phyloP scores from a whole-genome alignment of 1,284 basidiomycete species.

The Cryptococcus maquisensis region DNA sequence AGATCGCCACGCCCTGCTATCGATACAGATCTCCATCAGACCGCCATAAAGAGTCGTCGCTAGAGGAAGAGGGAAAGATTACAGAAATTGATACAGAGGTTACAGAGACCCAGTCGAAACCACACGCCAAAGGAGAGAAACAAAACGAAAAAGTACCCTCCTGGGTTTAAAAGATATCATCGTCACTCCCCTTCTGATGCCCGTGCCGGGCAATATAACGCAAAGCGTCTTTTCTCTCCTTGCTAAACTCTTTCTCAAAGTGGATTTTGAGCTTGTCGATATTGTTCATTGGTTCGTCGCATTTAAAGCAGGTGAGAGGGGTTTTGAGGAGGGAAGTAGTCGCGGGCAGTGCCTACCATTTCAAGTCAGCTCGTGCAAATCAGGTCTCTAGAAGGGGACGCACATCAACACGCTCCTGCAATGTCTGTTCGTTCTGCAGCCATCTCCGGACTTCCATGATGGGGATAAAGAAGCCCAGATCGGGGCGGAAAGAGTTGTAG shows the following conservation, averaged over 20 bases:
- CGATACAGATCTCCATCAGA: constrained; percentile 1
- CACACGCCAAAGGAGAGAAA: background rate
- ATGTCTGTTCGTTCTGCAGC: constrained; percentile 57
- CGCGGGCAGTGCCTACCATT: constrained; percentile 51
- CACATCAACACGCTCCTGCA: constrained; percentile 20
- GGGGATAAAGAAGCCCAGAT: constrained; percentile 77
- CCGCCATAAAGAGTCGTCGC: too few species aligned
- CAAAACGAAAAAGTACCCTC: background rate
- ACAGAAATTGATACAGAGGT: background rate
- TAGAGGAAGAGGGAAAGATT: too few species aligned
- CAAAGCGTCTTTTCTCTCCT: constrained; percentile 46
- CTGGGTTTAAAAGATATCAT: constrained; percentile 10
- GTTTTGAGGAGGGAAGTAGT: constrained; percentile 63
- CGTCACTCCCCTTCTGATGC: constrained; percentile 20
- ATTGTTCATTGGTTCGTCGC: constrained; percentile 59
- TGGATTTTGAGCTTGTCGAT: constrained; percentile 68
- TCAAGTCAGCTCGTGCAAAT: background rate
- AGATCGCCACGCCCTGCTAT: background rate
- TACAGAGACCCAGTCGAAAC: background rate
- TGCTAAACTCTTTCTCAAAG: constrained; percentile 41
- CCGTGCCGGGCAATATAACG: constrained; percentile 18
- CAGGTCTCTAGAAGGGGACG: constrained; percentile 37
- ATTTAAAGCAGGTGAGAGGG: constrained; percentile 65
- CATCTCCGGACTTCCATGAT: constrained; percentile 69
- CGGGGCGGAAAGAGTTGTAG: constrained; percentile 89